Percentiles rank a stretch among this genome's conserved stretches.
phyloP scores from a whole-genome alignment of 1,139 yeast species.

The Blastobotrys malaysiensis region DNA sequence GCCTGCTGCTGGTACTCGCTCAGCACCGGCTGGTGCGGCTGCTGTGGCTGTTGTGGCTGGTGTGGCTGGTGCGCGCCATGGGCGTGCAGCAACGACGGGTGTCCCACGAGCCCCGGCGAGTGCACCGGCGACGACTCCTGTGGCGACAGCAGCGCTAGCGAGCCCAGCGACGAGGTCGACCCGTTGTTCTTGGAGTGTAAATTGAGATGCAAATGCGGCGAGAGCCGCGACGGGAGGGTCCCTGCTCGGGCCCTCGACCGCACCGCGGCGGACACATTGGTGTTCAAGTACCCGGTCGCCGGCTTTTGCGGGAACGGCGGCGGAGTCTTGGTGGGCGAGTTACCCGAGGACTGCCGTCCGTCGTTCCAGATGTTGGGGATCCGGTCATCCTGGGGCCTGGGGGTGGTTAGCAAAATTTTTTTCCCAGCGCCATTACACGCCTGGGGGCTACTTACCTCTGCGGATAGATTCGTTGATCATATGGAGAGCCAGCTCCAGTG shows the following conservation, averaged over 20 bases:
- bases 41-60: no score
- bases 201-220: constrained; percentile 25
- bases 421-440: background rate
- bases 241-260: constrained; percentile 39
- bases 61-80: no score
- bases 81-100: background rate
- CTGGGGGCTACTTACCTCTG: constrained; percentile 13
- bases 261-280: constrained; percentile 8
- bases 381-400: constrained; percentile 6
- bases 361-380: constrained; percentile 14
- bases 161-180: constrained; percentile 25
- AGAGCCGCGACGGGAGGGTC: constrained; percentile 39
- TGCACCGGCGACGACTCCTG: constrained; percentile 22
- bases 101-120: constrained; percentile 13
- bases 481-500: constrained; percentile 27
- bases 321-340: constrained; percentile 3
- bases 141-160: constrained; percentile 31
- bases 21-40: no score
- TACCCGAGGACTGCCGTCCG: constrained; percentile 2
- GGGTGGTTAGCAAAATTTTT: background rate
- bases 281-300: constrained; percentile 1
- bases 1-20: background rate
- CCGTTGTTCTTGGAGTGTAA: constrained; percentile 4
- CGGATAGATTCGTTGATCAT: constrained; percentile 20
- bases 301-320: constrained; percentile 7